Percentiles rank a stretch among this genome's conserved stretches.
Conservation (phyloP, 805 yeast genomes). For the Metschnikowia anglica region DNA sequence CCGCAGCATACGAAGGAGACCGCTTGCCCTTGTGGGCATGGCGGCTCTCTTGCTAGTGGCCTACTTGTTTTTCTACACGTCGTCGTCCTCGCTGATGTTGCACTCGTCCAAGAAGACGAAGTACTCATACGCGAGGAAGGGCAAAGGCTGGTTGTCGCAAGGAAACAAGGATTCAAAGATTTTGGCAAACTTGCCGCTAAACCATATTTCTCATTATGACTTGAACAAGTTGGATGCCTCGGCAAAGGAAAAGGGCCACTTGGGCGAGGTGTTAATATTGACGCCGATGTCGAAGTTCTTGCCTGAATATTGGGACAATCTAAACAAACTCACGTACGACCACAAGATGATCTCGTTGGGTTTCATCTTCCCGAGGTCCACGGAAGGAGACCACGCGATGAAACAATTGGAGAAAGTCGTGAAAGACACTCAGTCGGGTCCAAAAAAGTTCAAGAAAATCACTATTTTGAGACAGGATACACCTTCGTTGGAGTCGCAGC, state of each 20-base stretch:
- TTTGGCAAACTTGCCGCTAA: slow-evolving; percentile 62
- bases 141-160: slow-evolving; percentile 46
- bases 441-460: slow-evolving; percentile 72
- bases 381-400: slow-evolving; percentile 79
- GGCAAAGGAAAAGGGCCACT: slow-evolving; percentile 67
- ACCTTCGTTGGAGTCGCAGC: slow-evolving; percentile 68
- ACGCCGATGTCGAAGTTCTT: slow-evolving; percentile 90
- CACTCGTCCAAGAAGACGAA: slow-evolving; percentile 26
- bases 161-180: slow-evolving; percentile 52
- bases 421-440: slow-evolving; percentile 63
- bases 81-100: slow-evolving; percentile 10
- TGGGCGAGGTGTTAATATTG: slow-evolving; percentile 80
- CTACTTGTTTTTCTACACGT: slow-evolving; percentile 38
- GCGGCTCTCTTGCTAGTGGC: slow-evolving; percentile 42
- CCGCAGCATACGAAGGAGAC: slow-evolving; percentile 62
- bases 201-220: slow-evolving; percentile 80
- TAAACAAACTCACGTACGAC: slow-evolving; percentile 74
- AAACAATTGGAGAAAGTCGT: slow-evolving; percentile 71
- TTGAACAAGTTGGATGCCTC: slow-evolving; percentile 75
- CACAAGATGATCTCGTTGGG: slow-evolving; percentile 84
- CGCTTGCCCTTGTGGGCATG: slow-evolving; percentile 48
- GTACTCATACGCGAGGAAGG: slow-evolving; percentile 47
- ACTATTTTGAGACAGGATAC: slow-evolving; percentile 90
- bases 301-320: slow-evolving; percentile 84
- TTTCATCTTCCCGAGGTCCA: slow-evolving; percentile 81